Evolutionary conservation across 495 filamentous ascomycete genomes (phyloP), one percentile per base, ranked within the genome.

Genomic region (Friedmanniomyces simplex): DNA sequence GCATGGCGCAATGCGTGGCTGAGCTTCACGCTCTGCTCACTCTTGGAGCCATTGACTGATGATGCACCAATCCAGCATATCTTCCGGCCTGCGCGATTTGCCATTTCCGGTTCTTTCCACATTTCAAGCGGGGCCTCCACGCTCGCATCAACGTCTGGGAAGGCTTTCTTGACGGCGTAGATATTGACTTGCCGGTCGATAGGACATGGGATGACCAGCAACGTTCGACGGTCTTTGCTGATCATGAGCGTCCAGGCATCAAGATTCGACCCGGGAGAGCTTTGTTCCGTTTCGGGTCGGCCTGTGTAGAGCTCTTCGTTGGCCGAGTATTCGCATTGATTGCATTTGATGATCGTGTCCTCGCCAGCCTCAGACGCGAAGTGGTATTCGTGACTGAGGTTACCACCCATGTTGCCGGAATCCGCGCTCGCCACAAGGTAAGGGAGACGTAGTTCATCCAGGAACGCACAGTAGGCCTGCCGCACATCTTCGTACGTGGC

Each of bases 331-430:
- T 77, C 74, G 69, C 93, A 98, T 36, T 66, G 68, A 14, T 71
- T 74, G 67, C 93, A 98, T 59, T 74, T 84, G 58, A 94, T 76
- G 20, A 98, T 75, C 1, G 79, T 82, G 64, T 98, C 93, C 70
- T 97, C 94, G 3, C 93, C 93, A 49, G 85, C 83, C 10, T 75
- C 60, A n/a, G 83, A 86, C 21, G 84, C 75, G 51, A 95, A 85
- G 65, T 96, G 91, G 67, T 91, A 97, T 64, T 98, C 93, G 70
- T 98, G 93, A 64, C 90, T 96, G 14, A 96, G 68, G 54, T 82
- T 84, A 10, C 93, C 93, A 26, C 93, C 93, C 79, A 98, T 98
- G 51, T 86, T 86, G n/a, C 93, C 93, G 0, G 91, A 95, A 69
- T 91, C 88, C 8, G 93, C 93, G 61, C 87, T 82, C 5, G 91